phyloP scores from a whole-genome alignment of 768 basidiomycete genomes.

The Leccinum ochraceum region DNA sequence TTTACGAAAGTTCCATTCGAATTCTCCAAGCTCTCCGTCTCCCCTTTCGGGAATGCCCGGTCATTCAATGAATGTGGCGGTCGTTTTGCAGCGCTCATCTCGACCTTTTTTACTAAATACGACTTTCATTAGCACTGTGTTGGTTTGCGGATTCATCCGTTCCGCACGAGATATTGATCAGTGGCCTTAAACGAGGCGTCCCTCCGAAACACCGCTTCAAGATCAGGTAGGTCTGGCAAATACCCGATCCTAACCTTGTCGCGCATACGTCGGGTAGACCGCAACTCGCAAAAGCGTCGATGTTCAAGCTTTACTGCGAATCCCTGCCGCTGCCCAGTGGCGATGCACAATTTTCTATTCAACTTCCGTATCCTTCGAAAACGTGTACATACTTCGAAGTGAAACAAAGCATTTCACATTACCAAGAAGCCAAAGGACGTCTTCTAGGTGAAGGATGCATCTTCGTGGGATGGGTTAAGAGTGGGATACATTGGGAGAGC shows the following conservation, averaged over 20 bases:
- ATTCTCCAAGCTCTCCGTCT: conserved; percentile 49
- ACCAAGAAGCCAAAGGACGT: conserved; percentile 51
- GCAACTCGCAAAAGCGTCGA: conserved; percentile 49
- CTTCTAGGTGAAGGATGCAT: conserved; percentile 46
- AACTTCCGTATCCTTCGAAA: conserved; percentile 14
- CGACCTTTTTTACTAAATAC: conserved; percentile 1
- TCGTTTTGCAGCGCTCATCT: background rate
- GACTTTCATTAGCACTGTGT: conserved; percentile 54
- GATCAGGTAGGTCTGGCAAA: conserved; percentile 47
- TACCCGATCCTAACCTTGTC: background rate
- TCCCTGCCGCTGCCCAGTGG: conserved; percentile 20
- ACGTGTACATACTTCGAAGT: conserved; percentile 44
- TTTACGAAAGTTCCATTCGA: conserved; percentile 64
- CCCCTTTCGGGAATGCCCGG: conserved; percentile 30
- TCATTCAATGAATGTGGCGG: conserved; percentile 73
- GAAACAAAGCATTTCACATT: conserved; percentile 45
- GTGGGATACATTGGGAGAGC: conserved; percentile 52
- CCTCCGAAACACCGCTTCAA: conserved; percentile 67
- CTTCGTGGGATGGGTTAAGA: conserved; percentile 65
- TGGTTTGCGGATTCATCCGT: conserved; percentile 57
- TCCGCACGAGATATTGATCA: conserved; percentile 68
- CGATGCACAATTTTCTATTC: conserved; percentile 9
- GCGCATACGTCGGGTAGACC: conserved; percentile 41
- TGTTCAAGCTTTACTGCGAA: conserved; percentile 48
- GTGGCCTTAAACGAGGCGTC: conserved; percentile 78